phyloP scores from a whole-genome alignment of 108 stramenopile species.

The Skeletonema menzelii region DNA sequence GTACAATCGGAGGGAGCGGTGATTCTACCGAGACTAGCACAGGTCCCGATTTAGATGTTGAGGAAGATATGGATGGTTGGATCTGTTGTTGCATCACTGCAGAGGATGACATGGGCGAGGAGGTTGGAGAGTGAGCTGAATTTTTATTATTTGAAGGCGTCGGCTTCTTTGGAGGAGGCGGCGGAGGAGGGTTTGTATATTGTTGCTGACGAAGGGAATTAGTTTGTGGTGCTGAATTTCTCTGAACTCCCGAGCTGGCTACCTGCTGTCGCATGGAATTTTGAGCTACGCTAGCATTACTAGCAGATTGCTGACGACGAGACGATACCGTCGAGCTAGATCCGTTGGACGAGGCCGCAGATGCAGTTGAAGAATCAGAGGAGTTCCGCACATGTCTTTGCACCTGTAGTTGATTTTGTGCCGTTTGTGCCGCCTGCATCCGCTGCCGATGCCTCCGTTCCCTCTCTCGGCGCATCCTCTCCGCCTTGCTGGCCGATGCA shows the following conservation, averaged over 20 bases:
- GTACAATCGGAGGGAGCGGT: slow-evolving; percentile 82
- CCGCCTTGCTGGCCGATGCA: slow-evolving; percentile 28
- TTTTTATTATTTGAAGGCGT: background rate
- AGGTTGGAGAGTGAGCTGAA: background rate
- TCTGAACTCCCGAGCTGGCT: background rate
- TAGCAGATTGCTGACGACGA: background rate
- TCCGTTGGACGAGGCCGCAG: background rate
- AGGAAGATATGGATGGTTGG: slow-evolving; percentile 9
- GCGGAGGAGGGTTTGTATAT: background rate
- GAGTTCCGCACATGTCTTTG: slow-evolving; percentile 7
- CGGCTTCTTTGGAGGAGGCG: slow-evolving; percentile 23
- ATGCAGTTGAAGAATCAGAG: slow-evolving; percentile 4
- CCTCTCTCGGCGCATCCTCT: slow-evolving; percentile 31
- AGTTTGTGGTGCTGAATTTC: slow-evolving; percentile 4
- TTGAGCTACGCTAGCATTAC: background rate
- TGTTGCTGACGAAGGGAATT: background rate
- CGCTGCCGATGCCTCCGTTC: slow-evolving; percentile 41
- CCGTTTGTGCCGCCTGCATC: slow-evolving; percentile 27
- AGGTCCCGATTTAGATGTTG: slow-evolving; percentile 19
- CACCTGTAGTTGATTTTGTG: background rate
- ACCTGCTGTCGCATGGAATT: slow-evolving; percentile 24
- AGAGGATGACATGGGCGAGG: slow-evolving; percentile 1
- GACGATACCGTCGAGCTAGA: slow-evolving; percentile 1
- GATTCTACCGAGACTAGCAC: slow-evolving; percentile 63
- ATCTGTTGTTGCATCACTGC: slow-evolving; percentile 11